Conservation (phyloP, 2,329 filamentous ascomycete genomes). For the Biscogniauxia mediterranea region DNA sequence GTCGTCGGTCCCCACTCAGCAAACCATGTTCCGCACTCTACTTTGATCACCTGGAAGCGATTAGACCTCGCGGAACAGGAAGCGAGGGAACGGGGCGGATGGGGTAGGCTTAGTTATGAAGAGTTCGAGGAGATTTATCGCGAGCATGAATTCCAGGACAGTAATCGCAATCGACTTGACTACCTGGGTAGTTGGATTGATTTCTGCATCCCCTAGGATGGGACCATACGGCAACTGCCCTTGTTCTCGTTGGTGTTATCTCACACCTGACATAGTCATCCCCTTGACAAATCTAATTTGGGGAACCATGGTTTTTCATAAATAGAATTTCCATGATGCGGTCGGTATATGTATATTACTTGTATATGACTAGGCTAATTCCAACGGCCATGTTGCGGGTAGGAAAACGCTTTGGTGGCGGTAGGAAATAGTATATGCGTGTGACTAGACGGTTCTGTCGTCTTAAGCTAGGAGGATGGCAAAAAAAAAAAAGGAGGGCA, state of each 20-base stretch:
- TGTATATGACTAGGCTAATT: background rate
- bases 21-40: constrained; percentile 32
- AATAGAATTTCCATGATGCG: background rate
- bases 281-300: background rate
- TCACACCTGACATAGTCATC: background rate
- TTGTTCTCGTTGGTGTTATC: background rate
- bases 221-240: background rate
- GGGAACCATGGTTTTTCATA: background rate
- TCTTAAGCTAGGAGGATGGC: background rate
- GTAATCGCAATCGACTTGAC: constrained; percentile 63
- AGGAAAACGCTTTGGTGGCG: no score
- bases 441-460: background rate
- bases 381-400: no score
- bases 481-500: background rate
- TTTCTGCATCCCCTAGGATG: constrained; percentile 60
- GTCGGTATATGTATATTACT: background rate
- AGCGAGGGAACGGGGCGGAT: constrained; percentile 70
- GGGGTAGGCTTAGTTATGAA: constrained; percentile 70
- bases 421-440: background rate
- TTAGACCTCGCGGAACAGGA: constrained; percentile 67
- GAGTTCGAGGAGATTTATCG: constrained; percentile 77
- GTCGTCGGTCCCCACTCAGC: constrained; percentile 23
- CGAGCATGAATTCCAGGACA: constrained; percentile 55
- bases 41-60: constrained; percentile 48
- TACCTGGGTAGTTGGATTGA: constrained; percentile 93